Evolutionary conservation across 2,329 filamentous ascomycete genomes (phyloP).

Genomic region (Ophiostoma ips): DNA sequence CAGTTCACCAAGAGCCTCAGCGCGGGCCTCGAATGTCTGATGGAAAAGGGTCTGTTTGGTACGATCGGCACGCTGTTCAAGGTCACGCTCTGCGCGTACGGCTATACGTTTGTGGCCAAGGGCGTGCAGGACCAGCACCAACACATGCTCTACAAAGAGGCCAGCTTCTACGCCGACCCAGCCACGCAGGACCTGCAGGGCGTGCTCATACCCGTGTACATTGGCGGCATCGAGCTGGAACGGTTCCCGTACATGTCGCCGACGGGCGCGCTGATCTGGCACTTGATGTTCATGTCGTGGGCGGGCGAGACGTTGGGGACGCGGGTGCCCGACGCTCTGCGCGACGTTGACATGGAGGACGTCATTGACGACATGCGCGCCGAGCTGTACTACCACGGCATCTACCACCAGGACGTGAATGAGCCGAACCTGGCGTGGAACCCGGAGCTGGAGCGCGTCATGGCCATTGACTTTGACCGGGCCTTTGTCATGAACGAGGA

Average conservation of each 20-base stretch:
- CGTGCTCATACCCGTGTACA: not conserved
- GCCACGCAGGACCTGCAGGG: not conserved
- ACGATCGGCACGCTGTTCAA: conserved; percentile 3
- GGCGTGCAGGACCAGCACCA: not conserved
- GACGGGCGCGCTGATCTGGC: not conserved
- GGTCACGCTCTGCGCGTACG: not conserved
- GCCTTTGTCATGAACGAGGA: not conserved
- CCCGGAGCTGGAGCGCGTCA: not conserved
- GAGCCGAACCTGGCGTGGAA: not conserved
- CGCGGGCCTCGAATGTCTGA: not conserved
- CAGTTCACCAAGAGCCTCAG: not conserved
- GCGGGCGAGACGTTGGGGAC: not conserved
- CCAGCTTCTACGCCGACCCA: not conserved
- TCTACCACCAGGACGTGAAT: not conserved
- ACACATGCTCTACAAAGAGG: not conserved
- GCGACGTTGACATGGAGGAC: not conserved
- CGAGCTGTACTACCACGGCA: not conserved
- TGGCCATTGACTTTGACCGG: not conserved
- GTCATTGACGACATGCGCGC: not conserved
- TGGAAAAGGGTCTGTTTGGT: not conserved
- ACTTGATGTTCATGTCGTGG: not conserved
- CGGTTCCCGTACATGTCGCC: not conserved
- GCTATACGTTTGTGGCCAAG: conserved; percentile 5
- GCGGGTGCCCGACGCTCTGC: not conserved
- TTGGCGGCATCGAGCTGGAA: not conserved